Base-by-base conservation (phyloP, 2,329 filamentous ascomycete genomes). In the Orbilia quercus region DNA sequence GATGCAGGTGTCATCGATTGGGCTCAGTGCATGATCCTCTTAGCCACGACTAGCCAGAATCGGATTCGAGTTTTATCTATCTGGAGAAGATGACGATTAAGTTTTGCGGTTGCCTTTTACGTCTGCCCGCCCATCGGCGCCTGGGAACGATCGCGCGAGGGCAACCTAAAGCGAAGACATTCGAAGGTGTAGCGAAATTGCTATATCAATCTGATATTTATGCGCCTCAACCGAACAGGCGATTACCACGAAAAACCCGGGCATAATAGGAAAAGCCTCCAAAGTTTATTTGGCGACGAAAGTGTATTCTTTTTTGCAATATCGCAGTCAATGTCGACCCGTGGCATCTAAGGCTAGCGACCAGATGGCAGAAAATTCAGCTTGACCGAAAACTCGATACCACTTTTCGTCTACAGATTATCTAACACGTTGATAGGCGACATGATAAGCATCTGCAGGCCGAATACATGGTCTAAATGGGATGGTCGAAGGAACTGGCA, bases 401-500 rank as follows among this genome's bases (percentile, higher is more conserved):
- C n/a, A n/a, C n/a, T n/a, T n/a, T 44, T 62, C 40, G 48, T 54
- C 42, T 47, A 25, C 36, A 12, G n/a, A n/a, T n/a, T 22, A 5
- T 14, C 22, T 14, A 34, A 14, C 18, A 55, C 4, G 0, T 54
- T 65, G 53, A 53, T 59, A 57, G 53, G 36, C 31, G 42, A 62
- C 58, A 42, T 65, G 53, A 48, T 54, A 53, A 65, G 44, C 36
- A 14, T 48, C 23, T 38, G 57, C n/a, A 14, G 42, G n/a, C 22
- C 31, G 20, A 36, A 18, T n/a, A n/a, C n/a, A n/a, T 18, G 22
- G n/a, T 45, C 67, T 22, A 51, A 72, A 47, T 31, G 38, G 67
- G 67, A 53, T 65, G 59, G 45, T 72, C 67, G 54, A 44, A 50
- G 28, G 67, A 63, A 59, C 16, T 34, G n/a, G 36, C 9, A 40